Percentiles rank a stretch among this genome's conserved stretches.
phyloP scores from a whole-genome alignment of 164 flowering plant species.

The Tetracentron sinense region DNA sequence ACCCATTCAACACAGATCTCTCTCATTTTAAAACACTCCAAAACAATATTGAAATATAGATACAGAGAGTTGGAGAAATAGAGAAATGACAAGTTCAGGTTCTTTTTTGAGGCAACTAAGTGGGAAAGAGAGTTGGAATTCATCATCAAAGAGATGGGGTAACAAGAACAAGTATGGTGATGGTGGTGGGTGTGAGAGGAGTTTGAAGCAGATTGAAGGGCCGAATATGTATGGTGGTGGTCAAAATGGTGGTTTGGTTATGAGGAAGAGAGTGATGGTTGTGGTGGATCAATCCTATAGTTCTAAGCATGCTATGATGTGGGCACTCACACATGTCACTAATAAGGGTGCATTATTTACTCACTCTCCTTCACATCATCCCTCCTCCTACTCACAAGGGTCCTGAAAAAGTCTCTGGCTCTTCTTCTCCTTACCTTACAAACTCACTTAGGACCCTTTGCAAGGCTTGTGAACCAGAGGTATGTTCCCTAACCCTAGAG shows the following conservation, averaged over 20 bases:
- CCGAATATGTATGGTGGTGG: conserved; percentile 26
- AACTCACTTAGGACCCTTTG: conserved; percentile 73
- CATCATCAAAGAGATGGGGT: conserved; percentile 68
- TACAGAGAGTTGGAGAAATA: neutral
- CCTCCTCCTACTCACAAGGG: conserved; percentile 19
- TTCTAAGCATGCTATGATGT: conserved; percentile 87
- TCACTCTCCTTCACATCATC: conserved; percentile 71
- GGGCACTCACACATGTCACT: conserved; percentile 87
- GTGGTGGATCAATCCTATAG: conserved; percentile 59
- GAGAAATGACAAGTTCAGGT: conserved; percentile 41
- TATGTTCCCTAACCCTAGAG: conserved; percentile 11
- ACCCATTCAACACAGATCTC: neutral
- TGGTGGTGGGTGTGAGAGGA: conserved; percentile 16
- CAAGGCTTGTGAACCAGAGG: conserved; percentile 87
- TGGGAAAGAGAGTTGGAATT: conserved; percentile 52
- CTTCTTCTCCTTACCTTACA: conserved; percentile 48
- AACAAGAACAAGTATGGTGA: conserved; percentile 11
- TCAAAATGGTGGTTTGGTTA: conserved; percentile 27
- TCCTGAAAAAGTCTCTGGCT: conserved; percentile 14
- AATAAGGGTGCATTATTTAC: conserved; percentile 78
- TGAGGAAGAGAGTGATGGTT: conserved; percentile 87
- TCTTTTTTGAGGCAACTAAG: conserved; percentile 69
- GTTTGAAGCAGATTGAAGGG: conserved; percentile 52
- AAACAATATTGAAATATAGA: neutral
- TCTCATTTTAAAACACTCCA: conserved; percentile 1